phyloP scores from a whole-genome alignment of 192 early-diverging fungal species.

The Dissophora ornata region DNA sequence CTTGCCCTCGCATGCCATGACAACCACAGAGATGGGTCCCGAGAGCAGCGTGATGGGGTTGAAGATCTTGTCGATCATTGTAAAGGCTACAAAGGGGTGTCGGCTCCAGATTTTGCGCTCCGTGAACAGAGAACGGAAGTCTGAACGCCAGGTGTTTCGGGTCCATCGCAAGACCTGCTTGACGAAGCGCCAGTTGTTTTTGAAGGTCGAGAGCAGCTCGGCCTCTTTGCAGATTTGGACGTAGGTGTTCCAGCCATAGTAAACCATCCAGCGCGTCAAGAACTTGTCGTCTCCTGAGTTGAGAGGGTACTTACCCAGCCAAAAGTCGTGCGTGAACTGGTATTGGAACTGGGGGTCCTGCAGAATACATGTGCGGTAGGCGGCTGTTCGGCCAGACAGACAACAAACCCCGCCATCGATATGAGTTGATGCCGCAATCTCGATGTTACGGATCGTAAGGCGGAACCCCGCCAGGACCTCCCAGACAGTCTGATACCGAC shows the following conservation, averaged over 20 bases:
- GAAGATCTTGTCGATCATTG: slow-evolving; percentile 81
- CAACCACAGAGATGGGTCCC: slow-evolving; percentile 71
- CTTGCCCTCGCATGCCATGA: slow-evolving; percentile 59
- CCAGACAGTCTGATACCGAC: slow-evolving; percentile 74
- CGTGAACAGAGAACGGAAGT: slow-evolving; percentile 70
- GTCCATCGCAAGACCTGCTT: slow-evolving; percentile 81
- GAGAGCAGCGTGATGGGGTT: slow-evolving; percentile 78
- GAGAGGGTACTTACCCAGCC: slow-evolving; percentile 76
- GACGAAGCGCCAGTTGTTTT: slow-evolving; percentile 80
- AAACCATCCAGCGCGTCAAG: slow-evolving; percentile 79
- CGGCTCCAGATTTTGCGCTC: slow-evolving; percentile 75
- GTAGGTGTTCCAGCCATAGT: slow-evolving; percentile 75
- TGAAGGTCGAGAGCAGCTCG: slow-evolving; percentile 77
- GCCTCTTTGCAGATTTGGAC: slow-evolving; percentile 75
- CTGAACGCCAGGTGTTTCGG: slow-evolving; percentile 81
- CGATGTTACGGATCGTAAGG: slow-evolving; percentile 77
- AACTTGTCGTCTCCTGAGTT: slow-evolving; percentile 83
- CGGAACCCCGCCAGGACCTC: slow-evolving; percentile 78
- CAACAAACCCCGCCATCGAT: slow-evolving; percentile 84
- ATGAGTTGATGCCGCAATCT: slow-evolving; percentile 78
- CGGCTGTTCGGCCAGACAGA: slow-evolving; percentile 77
- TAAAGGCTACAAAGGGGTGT: slow-evolving; percentile 78
- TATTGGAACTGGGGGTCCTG: slow-evolving; percentile 79
- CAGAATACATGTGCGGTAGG: slow-evolving; percentile 75
- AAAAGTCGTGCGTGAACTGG: slow-evolving; percentile 77